A percentile compares a stretch with the other conserved stretches of the same genome.
These are phyloP conservation scores for Hypomontagnella monticulosa DNA, from an alignment of 495 filamentous ascomycete genomes.

Conservation along the genomic window DNA sequence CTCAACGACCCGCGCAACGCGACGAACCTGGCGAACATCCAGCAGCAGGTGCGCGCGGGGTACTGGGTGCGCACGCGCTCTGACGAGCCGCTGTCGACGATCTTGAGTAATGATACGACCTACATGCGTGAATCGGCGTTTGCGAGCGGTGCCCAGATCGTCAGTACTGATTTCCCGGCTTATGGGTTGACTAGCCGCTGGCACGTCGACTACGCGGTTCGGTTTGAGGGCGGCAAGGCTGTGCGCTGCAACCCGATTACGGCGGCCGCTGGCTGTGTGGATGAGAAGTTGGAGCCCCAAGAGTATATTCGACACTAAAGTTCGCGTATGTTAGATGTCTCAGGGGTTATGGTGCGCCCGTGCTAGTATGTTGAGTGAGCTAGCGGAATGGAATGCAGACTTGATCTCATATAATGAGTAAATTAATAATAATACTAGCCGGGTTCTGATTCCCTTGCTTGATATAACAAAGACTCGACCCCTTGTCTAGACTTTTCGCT, in stretches of 20 bases:
- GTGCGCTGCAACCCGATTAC: conserved; percentile 31
- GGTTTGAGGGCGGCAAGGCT: conserved; percentile 24
- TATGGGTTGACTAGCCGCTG: conserved; percentile 31
- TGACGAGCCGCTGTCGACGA: conserved; percentile 41
- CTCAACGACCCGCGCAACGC: conserved; percentile 40
- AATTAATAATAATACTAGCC: too few species aligned
- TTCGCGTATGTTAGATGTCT: not conserved
- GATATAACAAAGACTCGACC: too few species aligned
- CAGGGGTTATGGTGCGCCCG: too few species aligned
- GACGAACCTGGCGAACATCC: conserved; percentile 34
- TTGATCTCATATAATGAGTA: too few species aligned
- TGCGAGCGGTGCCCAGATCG: conserved; percentile 34
- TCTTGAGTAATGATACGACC: conserved; percentile 28
- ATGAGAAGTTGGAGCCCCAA: conserved; percentile 17
- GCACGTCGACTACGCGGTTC: conserved; percentile 27
- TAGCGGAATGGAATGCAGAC: too few species aligned
- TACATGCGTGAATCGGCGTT: conserved; percentile 25
- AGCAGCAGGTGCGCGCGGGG: conserved; percentile 41
- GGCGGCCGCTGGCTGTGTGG: conserved; percentile 1
- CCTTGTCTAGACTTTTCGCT: too few species aligned
- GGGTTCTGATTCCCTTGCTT: too few species aligned
- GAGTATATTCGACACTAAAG: conserved; percentile 16
- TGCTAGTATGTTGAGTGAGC: too few species aligned
- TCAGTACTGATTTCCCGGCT: conserved; percentile 32
- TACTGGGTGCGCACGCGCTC: conserved; percentile 47